These are phyloP conservation scores for Puccinia brachypodii DNA, from an alignment of 1,284 basidiomycete genomes.

Conservation along the genomic window DNA sequence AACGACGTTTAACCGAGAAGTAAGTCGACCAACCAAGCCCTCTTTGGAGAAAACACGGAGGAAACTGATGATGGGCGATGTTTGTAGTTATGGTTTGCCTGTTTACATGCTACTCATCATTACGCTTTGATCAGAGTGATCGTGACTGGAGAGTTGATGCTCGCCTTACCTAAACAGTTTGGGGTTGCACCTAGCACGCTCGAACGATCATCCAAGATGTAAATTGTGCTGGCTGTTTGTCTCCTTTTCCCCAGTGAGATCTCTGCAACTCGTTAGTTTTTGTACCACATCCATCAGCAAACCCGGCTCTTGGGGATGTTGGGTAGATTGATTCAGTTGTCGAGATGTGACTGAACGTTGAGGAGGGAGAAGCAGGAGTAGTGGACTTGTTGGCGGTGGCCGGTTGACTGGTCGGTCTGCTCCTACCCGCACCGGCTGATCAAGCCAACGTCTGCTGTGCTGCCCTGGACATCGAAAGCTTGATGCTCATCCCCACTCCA, in stretches of 20 bases:
- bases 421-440: no score
- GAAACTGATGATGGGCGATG: background rate
- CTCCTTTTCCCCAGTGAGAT: no score
- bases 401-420: no score
- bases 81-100: slow-evolving; percentile 54
- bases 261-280: no score
- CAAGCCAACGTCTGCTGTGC: no score
- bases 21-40: background rate
- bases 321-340: no score
- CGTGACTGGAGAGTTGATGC: slow-evolving; percentile 53
- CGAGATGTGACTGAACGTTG: no score
- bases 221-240: no score
- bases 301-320: background rate
- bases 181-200: slow-evolving; percentile 55
- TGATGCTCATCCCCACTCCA: background rate
- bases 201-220: slow-evolving; percentile 50
- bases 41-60: background rate
- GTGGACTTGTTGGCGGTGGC: no score
- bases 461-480: background rate
- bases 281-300: no score
- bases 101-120: slow-evolving; percentile 55
- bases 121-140: slow-evolving; percentile 54
- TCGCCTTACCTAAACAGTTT: slow-evolving; percentile 52
- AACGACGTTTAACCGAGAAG: slow-evolving; percentile 26
- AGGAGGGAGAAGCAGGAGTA: no score